Evolutionary conservation across 176 grass and related monocot genomes (phyloP).

Genomic region (Puccinellia tenuiflora): DNA sequence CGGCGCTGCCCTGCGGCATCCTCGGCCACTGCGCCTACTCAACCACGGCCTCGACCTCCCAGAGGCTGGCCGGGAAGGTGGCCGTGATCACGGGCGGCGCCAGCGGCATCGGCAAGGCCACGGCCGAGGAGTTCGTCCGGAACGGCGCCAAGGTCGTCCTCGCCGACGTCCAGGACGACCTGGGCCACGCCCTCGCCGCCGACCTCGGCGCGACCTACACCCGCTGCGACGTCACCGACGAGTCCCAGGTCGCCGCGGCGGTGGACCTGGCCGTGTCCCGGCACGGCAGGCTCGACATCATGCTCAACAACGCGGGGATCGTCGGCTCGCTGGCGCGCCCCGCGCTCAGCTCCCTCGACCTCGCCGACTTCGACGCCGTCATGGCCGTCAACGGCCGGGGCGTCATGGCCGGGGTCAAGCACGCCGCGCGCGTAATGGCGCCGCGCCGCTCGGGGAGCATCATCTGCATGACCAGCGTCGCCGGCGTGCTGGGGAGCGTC

Average conservation of each 20-base stretch:
- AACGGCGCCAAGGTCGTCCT: slow-evolving; percentile 34
- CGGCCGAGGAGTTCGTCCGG: background rate
- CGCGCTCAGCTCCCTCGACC: slow-evolving; percentile 11
- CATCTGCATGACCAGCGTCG: background rate
- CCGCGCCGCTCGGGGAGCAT: background rate
- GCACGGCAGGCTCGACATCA: slow-evolving; percentile 43
- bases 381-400: slow-evolving; percentile 21
- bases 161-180: slow-evolving; percentile 46
- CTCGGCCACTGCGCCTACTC: background rate
- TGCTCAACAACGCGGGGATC: slow-evolving; percentile 53
- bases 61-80: background rate
- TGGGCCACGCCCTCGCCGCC: slow-evolving; percentile 9
- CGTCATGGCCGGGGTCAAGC: background rate
- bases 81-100: background rate
- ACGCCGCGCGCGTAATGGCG: slow-evolving; percentile 46
- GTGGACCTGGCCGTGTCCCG: slow-evolving; percentile 39
- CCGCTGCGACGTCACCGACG: slow-evolving; percentile 38
- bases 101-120: slow-evolving; percentile 2
- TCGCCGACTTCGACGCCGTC: slow-evolving; percentile 41
- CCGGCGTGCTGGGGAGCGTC: background rate
- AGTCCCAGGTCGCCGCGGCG: slow-evolving; percentile 29
- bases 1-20: background rate
- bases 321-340: background rate
- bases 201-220: slow-evolving; percentile 30
- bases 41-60: background rate